Percentiles rank a stretch among this genome's conserved stretches.
Evolutionary conservation across 352 stramenopile genomes (phyloP).

Genomic region (Globisporangium nagaii): DNA sequence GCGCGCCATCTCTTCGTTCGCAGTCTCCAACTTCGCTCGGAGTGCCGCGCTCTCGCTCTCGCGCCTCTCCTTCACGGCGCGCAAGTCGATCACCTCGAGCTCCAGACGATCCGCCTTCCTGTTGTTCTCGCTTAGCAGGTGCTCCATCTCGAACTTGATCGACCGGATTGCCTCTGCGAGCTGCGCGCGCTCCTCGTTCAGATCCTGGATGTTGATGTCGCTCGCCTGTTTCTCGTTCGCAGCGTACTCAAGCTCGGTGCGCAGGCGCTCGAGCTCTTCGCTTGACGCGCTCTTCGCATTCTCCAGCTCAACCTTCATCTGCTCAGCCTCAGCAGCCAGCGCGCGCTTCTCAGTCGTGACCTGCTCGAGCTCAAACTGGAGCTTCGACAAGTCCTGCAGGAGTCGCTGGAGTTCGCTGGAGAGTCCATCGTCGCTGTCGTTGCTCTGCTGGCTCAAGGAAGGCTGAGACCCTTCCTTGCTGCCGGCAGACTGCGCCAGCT

Average conservation of each 20-base stretch:
- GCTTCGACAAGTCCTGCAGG: conserved; percentile 28
- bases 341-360: conserved; percentile 1
- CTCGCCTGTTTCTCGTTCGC: conserved; percentile 30
- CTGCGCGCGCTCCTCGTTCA: conserved; percentile 26
- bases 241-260: conserved; percentile 20
- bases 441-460: not conserved
- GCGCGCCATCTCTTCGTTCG: conserved; percentile 23
- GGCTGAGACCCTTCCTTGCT: not conserved
- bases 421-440: conserved; percentile 4
- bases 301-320: not conserved
- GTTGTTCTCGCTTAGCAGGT: conserved; percentile 29
- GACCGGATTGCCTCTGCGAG: conserved; percentile 9
- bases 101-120: conserved; percentile 27
- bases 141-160: conserved; percentile 26
- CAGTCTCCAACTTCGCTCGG: conserved; percentile 22
- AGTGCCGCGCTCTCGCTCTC: conserved; percentile 23
- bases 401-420: conserved; percentile 25
- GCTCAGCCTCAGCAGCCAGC: not conserved
- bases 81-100: conserved; percentile 34
- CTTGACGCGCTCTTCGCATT: not conserved
- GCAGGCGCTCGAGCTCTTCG: conserved; percentile 15
- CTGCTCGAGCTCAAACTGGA: conserved; percentile 29
- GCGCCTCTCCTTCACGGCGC: conserved; percentile 25
- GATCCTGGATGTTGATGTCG: conserved; percentile 21
- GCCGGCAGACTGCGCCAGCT: conserved; percentile 2